Percentiles rank a stretch among this genome's conserved stretches.
Conservation (phyloP, 371 early-diverging fungal species). For the Mucor racemosus region DNA sequence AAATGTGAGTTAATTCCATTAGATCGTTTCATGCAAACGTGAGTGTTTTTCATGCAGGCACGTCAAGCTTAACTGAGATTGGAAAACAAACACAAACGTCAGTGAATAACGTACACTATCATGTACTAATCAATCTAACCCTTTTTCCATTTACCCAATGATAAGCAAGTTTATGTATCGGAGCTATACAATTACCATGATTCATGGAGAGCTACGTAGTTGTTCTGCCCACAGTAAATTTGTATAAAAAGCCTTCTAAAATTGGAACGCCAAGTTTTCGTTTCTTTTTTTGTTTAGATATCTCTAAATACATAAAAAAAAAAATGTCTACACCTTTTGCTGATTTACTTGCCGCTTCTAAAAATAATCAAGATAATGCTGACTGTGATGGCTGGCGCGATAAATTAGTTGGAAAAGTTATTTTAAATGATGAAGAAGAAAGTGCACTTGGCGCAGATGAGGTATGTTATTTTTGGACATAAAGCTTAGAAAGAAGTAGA, state of each 20-base stretch:
- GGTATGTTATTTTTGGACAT: slow-evolving; percentile 21
- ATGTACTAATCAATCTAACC: neutral
- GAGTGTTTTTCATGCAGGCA: too few relatives aligned
- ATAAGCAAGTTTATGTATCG: neutral
- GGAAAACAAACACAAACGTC: neutral
- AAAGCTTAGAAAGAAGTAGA: neutral
- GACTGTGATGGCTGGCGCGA: slow-evolving; percentile 41
- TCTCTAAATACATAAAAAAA: neutral
- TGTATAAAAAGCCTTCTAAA: too few relatives aligned
- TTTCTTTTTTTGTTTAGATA: neutral
- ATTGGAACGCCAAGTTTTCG: neutral
- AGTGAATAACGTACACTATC: neutral
- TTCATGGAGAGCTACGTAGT: neutral
- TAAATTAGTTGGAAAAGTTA: slow-evolving; percentile 43
- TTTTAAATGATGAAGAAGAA: slow-evolving; percentile 33
- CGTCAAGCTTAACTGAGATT: neutral
- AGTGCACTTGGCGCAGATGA: slow-evolving; percentile 32
- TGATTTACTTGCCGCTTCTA: slow-evolving; percentile 2
- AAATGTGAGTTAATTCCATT: too few relatives aligned
- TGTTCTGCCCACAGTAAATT: too few relatives aligned
- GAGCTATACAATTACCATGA: neutral
- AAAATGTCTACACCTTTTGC: slow-evolving; percentile 16
- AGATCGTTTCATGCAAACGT: neutral
- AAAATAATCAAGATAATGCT: neutral
- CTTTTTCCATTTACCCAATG: neutral